Conservation (phyloP, 2,329 filamentous ascomycete species). For the Xylariaceae sp. region DNA sequence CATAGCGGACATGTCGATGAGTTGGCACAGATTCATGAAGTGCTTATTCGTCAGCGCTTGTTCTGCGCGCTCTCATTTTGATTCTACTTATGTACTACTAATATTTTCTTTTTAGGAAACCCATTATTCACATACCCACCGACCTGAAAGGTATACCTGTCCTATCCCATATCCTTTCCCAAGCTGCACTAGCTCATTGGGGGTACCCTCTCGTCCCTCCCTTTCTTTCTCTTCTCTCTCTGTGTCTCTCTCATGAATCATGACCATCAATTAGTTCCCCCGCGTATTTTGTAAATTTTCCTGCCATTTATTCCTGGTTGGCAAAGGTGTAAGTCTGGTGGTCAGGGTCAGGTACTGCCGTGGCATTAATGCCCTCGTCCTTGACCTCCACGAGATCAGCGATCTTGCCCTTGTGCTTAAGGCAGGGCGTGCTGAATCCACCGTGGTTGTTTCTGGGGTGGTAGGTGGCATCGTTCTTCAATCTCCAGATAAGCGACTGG, state of each 20-base stretch:
- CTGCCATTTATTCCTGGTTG: neutral
- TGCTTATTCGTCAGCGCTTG: no score
- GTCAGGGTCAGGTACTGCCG: constrained; percentile 5
- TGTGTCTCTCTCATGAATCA: no score
- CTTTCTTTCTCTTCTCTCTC: no score
- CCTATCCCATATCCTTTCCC: no score
- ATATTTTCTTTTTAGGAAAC: no score
- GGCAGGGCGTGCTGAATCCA: constrained; percentile 29
- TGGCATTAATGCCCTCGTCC: neutral
- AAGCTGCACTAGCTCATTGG: no score
- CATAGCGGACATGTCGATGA: neutral
- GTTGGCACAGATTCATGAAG: neutral
- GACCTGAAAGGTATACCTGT: no score
- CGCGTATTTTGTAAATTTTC: neutral
- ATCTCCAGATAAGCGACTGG: constrained; percentile 34
- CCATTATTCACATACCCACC: no score
- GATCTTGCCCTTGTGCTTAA: constrained; percentile 22
- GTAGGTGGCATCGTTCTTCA: constrained; percentile 30
- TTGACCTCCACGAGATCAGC: constrained; percentile 13
- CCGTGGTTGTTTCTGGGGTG: constrained; percentile 34
- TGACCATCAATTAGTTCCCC: neutral
- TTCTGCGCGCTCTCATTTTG: no score
- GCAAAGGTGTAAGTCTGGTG: constrained; percentile 14
- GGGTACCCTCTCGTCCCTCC: no score
- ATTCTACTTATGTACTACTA: no score